Evolutionary conservation across 176 grass and related monocot genomes (phyloP), one percentile per base, ranked within the genome.

Genomic region (Aechmea fasciata): DNA sequence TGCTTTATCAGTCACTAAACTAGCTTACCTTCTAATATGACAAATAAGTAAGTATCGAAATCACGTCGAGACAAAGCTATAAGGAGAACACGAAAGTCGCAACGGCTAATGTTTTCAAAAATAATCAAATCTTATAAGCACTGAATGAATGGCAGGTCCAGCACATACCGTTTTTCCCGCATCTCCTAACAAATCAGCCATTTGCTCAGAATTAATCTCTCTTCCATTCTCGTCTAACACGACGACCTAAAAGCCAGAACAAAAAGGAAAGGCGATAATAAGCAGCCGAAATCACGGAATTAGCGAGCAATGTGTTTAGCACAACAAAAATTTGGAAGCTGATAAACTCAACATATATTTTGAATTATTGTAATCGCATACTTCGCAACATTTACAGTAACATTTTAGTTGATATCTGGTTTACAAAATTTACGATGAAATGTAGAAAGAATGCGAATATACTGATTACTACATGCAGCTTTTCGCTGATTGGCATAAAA

Each of bases 151-250:
- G 15, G 7, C 19, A 81, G 71, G 47, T 20, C 11, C 11, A 29
- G 17, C 82, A 20, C 54, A 23, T 92, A 92, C 93, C 47, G 81
- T 97, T 72, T 71, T 85, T 57, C 83, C 79, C 69, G 86, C 86
- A 47, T 97, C 89, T 13, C 93, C 86, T 67, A 97, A 55, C 68
- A 97, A 72, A 82, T 92, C 84, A 74, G 89, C 89, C 79, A 97
- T 80, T 72, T 97, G 77, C 68, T 97, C 93, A 48, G 93, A 92
- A 49, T 74, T 48, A 65, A 87, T 73, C 75, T 87, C 86, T 83
- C 75, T 79, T 26, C 89, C 89, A 3, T 92, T 89, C 71, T 92
- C 89, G 72, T 97, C 89, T 69, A 90, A 74, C 75, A 90, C 75
- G 74, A 97, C 79, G 23, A 92, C 85, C 89, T 97, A 85, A 57